Base-by-base conservation (phyloP, 2,329 filamentous ascomycete species). In the Pleurostoma richardsiae region DNA sequence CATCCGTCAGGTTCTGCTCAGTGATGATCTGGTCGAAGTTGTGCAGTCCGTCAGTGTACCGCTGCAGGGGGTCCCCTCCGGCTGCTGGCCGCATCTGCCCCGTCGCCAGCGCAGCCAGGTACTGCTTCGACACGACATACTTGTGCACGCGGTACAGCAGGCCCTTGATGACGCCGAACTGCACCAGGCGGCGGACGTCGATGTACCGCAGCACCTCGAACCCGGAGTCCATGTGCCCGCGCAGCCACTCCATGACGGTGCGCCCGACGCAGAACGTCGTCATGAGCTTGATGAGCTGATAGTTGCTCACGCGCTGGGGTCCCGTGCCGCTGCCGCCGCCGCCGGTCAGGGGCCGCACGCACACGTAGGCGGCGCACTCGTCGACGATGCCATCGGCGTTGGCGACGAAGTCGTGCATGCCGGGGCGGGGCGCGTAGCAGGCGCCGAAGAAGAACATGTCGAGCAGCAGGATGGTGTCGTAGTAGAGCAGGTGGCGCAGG, bases 361-460 rank as follows among this genome's bases (percentile, higher is more conserved):
- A 85, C 5, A 96, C 87, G 61, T 97, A 97, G 43, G 83, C 79
- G 5, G 85, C 83, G 59, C 94, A 97, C 70, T 99, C 94, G 54
- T 90, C 86, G 49, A 95, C 85, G 68, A 95, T 76, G 42, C 73
- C 83, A 47, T 82, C 81, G 39, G 79, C 73, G 59, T 96, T 89
- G 39, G 80, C 76, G 30, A 94, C 76, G 58, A 99, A 95, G 51
- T 85, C 80, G 51, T 85, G 81, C 48, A 99, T 85, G 36, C 88
- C 85, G 0, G 89, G 71, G 1, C 80, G 89, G 0, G 86, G 85
- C 0, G 91, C 90, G 61, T 99, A 99, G 58, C 95, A 92, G 39
- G 88, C 89, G 30, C 84, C 78, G 63, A 97, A 99, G 64, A 94
- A 90, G 73, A 97, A 97, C 57, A 96, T 88, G 68, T 99, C 94